Evolutionary conservation across 164 flowering plant species (phyloP), one percentile per base, ranked within the genome.

Genomic region (Stephania japonica): DNA sequence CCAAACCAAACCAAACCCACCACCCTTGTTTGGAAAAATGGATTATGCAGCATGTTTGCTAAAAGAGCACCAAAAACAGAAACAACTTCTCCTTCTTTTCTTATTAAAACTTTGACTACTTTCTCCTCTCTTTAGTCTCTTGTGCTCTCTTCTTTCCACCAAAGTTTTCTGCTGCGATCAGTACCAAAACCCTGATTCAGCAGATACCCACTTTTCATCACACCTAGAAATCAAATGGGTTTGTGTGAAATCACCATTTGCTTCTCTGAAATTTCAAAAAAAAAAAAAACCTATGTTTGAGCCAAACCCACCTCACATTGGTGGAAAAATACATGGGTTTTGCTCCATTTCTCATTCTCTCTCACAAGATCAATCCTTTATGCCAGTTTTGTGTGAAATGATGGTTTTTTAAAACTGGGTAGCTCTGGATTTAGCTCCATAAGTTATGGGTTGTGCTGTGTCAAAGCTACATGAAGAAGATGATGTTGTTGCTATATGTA

Each of bases 361-460:
- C 38, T 32, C 38, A 32, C 38, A 32, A 32, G 4, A 32, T 32
- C 1, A 32, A 2, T 32, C 38, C 38, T 32, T 32, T 32, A 32
- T 32, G 38, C 38, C 38, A 32, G 2, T 32, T 32, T 32, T 32
- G 38, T 32, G 38, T 32, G 38, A 32, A 32, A 32, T 32, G 38
- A 32, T 1, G 38, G 38, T 32, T 32, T 32, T 32, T 32, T 27
- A 70, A 62, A 63, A n/a, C 50, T 63, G 25, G 16, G 11, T 70
- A 69, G 2, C 25, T n/a, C 27, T 6, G 56, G 44, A 47, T 56
- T 72, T 50, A n/a, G 67, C 14, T 44, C 43, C 41, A 41, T 19
- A 67, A 75, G 73, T 73, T 21, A 80, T 81, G 86, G 86, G 86
- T 42, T 84, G 86, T 82, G 86, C 18, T 64, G 68, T 69, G 21